Percentiles rank a stretch among this genome's conserved stretches.
These are phyloP conservation scores for Fusarium papillatum DNA, from an alignment of 2,329 filamentous ascomycete species.

Conservation along the genomic window DNA sequence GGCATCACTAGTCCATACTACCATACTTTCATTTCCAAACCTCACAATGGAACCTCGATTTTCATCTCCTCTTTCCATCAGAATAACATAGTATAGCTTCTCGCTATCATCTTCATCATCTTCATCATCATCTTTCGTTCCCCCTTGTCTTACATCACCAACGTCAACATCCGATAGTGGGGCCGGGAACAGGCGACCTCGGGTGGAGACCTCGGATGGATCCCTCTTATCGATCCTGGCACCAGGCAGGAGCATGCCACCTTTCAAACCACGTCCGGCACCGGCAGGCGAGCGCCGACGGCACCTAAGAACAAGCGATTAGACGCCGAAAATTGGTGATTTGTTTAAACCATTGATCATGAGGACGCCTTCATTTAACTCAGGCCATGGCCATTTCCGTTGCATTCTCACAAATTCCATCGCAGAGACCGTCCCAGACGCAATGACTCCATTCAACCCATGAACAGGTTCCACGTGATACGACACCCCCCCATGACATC, in stretches of 20 bases:
- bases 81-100: slow-evolving; percentile 25
- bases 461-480: slow-evolving; percentile 32
- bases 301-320: slow-evolving; percentile 5
- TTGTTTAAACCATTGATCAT: slow-evolving; percentile 30
- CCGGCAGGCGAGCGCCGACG: slow-evolving; percentile 32
- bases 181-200: slow-evolving; percentile 46
- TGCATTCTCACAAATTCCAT: not conserved
- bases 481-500: slow-evolving; percentile 17
- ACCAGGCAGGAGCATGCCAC: slow-evolving; percentile 42
- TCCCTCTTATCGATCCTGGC: slow-evolving; percentile 35
- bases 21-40: slow-evolving; percentile 7
- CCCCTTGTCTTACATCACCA: slow-evolving; percentile 36
- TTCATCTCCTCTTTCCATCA: not conserved
- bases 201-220: slow-evolving; percentile 42
- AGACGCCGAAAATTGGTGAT: slow-evolving; percentile 31
- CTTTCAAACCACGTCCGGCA: slow-evolving; percentile 37
- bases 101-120: not conserved
- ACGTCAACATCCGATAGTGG: slow-evolving; percentile 47
- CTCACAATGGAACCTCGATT: not conserved
- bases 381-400: slow-evolving; percentile 3
- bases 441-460: slow-evolving; percentile 31
- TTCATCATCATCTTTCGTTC: slow-evolving; percentile 1
- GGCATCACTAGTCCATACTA: slow-evolving; percentile 10
- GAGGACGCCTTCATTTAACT: slow-evolving; percentile 21
- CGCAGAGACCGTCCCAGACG: slow-evolving; percentile 14